phyloP scores from a whole-genome alignment of 208 protist species.

The Vickermania ingenoplastis region DNA sequence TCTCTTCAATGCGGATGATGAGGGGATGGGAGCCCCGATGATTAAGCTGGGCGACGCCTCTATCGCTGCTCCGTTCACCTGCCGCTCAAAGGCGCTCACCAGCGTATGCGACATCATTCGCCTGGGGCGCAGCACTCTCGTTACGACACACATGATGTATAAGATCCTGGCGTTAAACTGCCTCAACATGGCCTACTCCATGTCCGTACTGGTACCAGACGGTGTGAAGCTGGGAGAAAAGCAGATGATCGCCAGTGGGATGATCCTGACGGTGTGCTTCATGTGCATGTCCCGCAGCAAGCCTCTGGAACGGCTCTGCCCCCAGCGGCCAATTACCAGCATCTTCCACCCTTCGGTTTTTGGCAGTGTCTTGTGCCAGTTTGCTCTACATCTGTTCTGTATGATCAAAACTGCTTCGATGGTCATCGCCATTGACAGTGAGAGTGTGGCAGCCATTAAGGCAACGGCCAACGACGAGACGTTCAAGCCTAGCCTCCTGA shows the following conservation, averaged over 20 bases:
- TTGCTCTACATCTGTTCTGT: slow-evolving; percentile 89
- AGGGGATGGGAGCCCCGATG: slow-evolving; percentile 72
- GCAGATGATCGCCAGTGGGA: slow-evolving; percentile 93
- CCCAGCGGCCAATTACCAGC: slow-evolving; percentile 85
- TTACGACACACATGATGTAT: slow-evolving; percentile 99
- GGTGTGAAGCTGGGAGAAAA: slow-evolving; percentile 96
- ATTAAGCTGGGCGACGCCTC: slow-evolving; percentile 91
- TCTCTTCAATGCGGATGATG: slow-evolving; percentile 78
- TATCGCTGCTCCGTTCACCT: slow-evolving; percentile 92
- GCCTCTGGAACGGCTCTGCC: slow-evolving; percentile 86
- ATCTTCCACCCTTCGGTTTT: slow-evolving; percentile 96
- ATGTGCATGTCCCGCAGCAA: slow-evolving; percentile 96
- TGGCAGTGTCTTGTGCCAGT: slow-evolving; percentile 92
- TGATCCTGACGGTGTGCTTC: slow-evolving; percentile 95
- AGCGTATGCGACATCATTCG: slow-evolving; percentile 92
- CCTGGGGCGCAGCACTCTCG: slow-evolving; percentile 96
- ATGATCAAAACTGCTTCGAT: slow-evolving; percentile 83
- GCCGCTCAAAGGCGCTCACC: slow-evolving; percentile 80
- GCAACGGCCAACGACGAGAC: slow-evolving; percentile 59
- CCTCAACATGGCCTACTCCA: slow-evolving; percentile 94
- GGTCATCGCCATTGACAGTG: slow-evolving; percentile 60
- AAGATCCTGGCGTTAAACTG: slow-evolving; percentile 99
- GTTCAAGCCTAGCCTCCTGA: slow-evolving; percentile 95
- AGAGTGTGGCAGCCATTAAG: slow-evolving; percentile 43
- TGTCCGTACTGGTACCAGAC: slow-evolving; percentile 96